Percentiles rank a stretch among this genome's conserved stretches.
phyloP scores from a whole-genome alignment of 1,284 basidiomycete genomes.

The Athelia psychrophila region DNA sequence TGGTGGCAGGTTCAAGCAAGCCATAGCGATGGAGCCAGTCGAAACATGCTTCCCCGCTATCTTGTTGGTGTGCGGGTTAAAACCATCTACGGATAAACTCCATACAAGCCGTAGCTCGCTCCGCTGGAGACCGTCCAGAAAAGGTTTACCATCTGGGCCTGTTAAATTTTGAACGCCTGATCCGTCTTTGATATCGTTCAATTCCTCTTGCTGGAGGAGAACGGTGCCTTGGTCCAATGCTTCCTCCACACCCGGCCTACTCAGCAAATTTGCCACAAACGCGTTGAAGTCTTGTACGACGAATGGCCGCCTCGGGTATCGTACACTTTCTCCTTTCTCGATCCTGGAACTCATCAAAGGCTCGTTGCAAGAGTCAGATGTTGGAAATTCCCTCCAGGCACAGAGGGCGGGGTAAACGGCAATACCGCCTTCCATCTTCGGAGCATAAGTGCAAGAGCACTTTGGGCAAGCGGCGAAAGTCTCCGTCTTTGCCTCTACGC shows the following conservation, averaged over 20 bases:
- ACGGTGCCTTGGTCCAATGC: not conserved
- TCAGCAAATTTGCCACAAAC: not conserved
- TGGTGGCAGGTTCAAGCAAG: slow-evolving; percentile 22
- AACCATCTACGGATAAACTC: slow-evolving; percentile 17
- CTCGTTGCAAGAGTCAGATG: not conserved
- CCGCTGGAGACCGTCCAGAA: slow-evolving; percentile 2
- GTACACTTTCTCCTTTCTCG: not conserved
- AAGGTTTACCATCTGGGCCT: slow-evolving; percentile 12
- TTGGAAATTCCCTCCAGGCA: not conserved
- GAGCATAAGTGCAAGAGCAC: not conserved
- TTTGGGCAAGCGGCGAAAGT: not conserved
- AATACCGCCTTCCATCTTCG: not conserved
- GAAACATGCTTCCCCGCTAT: slow-evolving; percentile 12
- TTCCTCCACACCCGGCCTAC: not conserved
- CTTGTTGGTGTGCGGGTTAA: slow-evolving; percentile 21
- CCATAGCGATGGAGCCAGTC: slow-evolving; percentile 18
- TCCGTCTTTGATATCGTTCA: not conserved
- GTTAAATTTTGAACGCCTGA: slow-evolving; percentile 8
- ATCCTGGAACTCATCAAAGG: not conserved
- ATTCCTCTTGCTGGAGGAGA: not conserved
- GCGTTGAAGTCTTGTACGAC: not conserved
- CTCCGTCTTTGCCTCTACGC: not conserved
- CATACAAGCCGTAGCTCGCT: slow-evolving; percentile 11
- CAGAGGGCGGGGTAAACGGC: not conserved
- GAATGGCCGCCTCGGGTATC: not conserved